Evolutionary conservation across 2,329 filamentous ascomycete species (phyloP).

Genomic region (Biscogniauxia marginata): DNA sequence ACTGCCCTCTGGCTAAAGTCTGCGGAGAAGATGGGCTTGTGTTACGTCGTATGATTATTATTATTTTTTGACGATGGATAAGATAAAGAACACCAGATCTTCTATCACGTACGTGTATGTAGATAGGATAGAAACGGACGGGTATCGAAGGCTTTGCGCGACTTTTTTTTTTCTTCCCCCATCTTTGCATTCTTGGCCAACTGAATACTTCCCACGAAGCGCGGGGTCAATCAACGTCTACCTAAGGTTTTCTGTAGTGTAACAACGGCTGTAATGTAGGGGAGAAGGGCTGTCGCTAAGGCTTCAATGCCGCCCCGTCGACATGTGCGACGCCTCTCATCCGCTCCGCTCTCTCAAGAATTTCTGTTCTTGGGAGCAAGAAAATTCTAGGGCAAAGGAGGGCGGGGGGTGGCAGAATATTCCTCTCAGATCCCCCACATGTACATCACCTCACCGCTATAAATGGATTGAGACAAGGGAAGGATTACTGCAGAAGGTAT

Average conservation of each 20-base stretch:
- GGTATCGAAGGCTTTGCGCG: background rate
- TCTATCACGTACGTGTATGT: background rate
- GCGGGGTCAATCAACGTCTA: background rate
- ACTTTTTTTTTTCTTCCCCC: background rate
- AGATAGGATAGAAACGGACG: background rate
- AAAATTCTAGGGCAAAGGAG: background rate
- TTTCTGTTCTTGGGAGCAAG: background rate
- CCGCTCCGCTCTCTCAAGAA: background rate
- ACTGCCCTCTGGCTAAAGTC: background rate
- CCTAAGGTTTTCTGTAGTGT: background rate
- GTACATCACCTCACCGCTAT: background rate
- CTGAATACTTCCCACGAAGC: background rate
- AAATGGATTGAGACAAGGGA: background rate
- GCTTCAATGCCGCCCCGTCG: background rate
- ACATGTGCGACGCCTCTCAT: background rate
- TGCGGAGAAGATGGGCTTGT: background rate
- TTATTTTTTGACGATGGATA: background rate
- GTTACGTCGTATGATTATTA: constrained; percentile 1
- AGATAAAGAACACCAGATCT: background rate
- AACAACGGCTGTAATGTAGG: constrained; percentile 1
- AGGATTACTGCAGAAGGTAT: background rate
- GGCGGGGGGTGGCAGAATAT: background rate
- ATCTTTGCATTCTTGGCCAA: background rate
- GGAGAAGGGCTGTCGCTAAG: background rate
- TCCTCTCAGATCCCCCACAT: background rate